Conservation (phyloP, 2,329 filamentous ascomycete species). For the Diplocarpon mali region DNA sequence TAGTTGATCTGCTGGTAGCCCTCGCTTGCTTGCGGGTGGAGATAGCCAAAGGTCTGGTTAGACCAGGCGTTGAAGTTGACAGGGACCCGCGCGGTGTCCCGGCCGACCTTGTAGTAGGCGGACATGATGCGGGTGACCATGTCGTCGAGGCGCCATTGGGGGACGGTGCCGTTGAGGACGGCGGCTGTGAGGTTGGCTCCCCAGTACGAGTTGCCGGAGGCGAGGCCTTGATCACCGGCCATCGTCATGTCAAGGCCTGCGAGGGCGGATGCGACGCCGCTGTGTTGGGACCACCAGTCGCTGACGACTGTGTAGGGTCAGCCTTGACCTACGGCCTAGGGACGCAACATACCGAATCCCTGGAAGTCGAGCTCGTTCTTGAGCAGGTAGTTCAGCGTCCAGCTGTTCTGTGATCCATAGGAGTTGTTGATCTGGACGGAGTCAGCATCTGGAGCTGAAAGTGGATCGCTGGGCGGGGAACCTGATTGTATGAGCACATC, state of each 20-base stretch:
- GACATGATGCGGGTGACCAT: slow-evolving; percentile 80
- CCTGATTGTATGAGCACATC: slow-evolving; percentile 53
- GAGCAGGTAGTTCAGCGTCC: slow-evolving; percentile 62
- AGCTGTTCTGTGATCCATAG: slow-evolving; percentile 69
- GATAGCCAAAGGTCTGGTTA: slow-evolving; percentile 55
- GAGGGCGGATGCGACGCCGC: slow-evolving; percentile 53
- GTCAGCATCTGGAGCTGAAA: neutral
- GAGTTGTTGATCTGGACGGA: slow-evolving; percentile 57
- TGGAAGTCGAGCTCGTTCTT: slow-evolving; percentile 76
- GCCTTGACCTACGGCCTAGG: neutral
- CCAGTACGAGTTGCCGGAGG: slow-evolving; percentile 52
- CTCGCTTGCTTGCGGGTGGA: slow-evolving; percentile 1
- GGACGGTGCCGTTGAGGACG: slow-evolving; percentile 80
- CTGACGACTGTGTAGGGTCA: slow-evolving; percentile 41
- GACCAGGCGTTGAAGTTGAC: slow-evolving; percentile 91
- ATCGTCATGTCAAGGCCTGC: slow-evolving; percentile 82
- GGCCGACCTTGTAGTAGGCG: slow-evolving; percentile 49
- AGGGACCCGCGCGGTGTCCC: slow-evolving; percentile 29
- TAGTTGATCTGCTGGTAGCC: slow-evolving; percentile 49
- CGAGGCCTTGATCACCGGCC: slow-evolving; percentile 72
- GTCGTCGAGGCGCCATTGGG: slow-evolving; percentile 80
- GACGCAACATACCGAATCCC: slow-evolving; percentile 43
- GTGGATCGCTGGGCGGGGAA: neutral
- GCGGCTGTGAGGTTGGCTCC: slow-evolving; percentile 79
- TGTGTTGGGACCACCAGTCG: slow-evolving; percentile 71